phyloP scores from a whole-genome alignment of 1,284 basidiomycete species.

The Psilocybe mexicana region DNA sequence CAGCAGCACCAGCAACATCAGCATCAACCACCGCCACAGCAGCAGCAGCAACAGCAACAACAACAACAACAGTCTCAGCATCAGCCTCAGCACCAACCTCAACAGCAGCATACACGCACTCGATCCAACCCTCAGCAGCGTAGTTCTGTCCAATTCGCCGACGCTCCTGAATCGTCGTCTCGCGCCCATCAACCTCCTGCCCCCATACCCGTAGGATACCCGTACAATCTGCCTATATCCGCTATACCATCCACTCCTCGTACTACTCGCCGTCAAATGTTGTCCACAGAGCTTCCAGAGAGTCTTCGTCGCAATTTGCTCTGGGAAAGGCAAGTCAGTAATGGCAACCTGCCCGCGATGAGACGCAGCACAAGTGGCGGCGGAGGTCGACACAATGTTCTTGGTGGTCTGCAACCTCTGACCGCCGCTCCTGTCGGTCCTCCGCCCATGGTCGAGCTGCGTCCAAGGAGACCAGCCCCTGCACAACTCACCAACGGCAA shows the following conservation, averaged over 20 bases:
- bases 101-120: slow-evolving; percentile 3
- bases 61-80: too few species aligned
- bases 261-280: slow-evolving; percentile 83
- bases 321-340: slow-evolving; percentile 80
- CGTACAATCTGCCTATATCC: slow-evolving; percentile 72
- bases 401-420: slow-evolving; percentile 41
- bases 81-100: too few species aligned
- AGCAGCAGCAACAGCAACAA: too few species aligned
- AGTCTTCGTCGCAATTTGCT: slow-evolving; percentile 79
- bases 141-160: slow-evolving; percentile 6
- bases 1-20: not conserved
- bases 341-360: slow-evolving; percentile 45
- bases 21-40: too few species aligned
- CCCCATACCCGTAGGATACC: slow-evolving; percentile 65
- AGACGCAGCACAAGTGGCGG: slow-evolving; percentile 37
- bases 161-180: not conserved
- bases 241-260: slow-evolving; percentile 79
- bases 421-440: slow-evolving; percentile 27
- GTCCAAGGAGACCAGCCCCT: slow-evolving; percentile 32
- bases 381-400: slow-evolving; percentile 26
- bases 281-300: slow-evolving; percentile 84
- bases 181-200: not conserved
- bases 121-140: slow-evolving; percentile 1
- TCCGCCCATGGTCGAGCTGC: slow-evolving; percentile 40
- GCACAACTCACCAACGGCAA: not conserved